Percentiles rank a stretch among this genome's conserved stretches.
These are phyloP conservation scores for Chlamydomonas sp. DNA, from an alignment of 139 green algal genomes.

Conservation along the genomic window DNA sequence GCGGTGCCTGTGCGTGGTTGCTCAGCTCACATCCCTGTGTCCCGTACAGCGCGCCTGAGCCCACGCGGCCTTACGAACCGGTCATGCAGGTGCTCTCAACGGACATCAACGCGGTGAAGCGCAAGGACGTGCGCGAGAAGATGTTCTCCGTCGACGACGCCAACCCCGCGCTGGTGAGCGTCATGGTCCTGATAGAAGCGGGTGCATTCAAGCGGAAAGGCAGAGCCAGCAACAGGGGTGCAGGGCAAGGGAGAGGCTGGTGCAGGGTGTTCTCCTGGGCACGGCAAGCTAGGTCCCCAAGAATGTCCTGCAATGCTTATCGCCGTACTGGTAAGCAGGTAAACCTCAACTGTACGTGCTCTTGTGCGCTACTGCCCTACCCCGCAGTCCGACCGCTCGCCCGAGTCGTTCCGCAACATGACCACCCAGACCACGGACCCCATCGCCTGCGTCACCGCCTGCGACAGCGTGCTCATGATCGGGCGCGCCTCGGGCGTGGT, in stretches of 20 bases:
- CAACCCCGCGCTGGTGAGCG: conserved; percentile 39
- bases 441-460: conserved; percentile 68
- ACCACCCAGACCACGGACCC: conserved; percentile 60
- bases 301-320: too few species aligned
- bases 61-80: background rate
- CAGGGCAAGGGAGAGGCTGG: background rate
- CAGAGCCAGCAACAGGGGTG: too few species aligned
- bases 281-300: too few species aligned
- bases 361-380: background rate
- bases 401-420: conserved; percentile 18
- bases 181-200: background rate
- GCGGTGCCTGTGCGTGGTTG: too few species aligned
- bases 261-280: background rate
- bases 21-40: too few species aligned
- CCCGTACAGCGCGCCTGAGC: too few species aligned
- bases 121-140: conserved; percentile 62
- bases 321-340: too few species aligned
- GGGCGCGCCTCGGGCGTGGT: conserved; percentile 69
- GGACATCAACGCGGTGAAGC: conserved; percentile 60
- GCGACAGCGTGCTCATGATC: conserved; percentile 67
- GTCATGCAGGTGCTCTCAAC: conserved; percentile 52
- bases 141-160: conserved; percentile 75
- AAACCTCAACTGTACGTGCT: background rate
- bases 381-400: conserved; percentile 36
- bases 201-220: too few species aligned